Evolutionary conservation across 345 rosid species (phyloP).

Genomic region (Linum lewisii): DNA sequence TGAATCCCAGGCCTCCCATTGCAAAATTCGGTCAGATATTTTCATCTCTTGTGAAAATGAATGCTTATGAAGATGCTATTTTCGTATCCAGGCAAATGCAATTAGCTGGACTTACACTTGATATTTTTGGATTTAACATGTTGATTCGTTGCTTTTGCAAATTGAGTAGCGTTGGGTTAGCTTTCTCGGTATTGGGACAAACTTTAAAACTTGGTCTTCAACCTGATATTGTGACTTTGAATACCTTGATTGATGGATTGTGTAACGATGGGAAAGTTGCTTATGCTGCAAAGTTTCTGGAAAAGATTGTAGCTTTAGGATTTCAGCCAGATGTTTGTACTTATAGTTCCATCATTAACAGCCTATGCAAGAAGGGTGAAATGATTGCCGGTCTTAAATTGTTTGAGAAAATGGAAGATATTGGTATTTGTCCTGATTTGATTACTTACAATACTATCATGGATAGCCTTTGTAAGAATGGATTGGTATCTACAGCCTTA

Average conservation of each 20-base stretch:
- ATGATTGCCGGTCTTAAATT: neutral
- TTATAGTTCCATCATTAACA: neutral
- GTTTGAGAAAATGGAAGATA: neutral
- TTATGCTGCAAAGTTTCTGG: neutral
- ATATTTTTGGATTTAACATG: too few relatives aligned
- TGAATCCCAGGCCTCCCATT: conserved; percentile 9
- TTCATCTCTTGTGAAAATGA: neutral
- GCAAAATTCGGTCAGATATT: conserved; percentile 3
- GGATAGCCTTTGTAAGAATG: conserved; percentile 24
- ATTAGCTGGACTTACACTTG: neutral
- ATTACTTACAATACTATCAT: conserved; percentile 17
- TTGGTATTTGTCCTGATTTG: conserved; percentile 13
- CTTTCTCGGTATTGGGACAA: neutral
- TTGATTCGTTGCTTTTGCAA: neutral
- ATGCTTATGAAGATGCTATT: neutral
- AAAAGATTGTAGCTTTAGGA: neutral
- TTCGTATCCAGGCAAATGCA: neutral
- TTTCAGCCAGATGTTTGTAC: neutral
- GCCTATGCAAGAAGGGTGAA: neutral
- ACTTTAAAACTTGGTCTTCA: neutral
- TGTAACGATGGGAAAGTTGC: conserved; percentile 3
- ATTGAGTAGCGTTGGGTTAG: neutral
- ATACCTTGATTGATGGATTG: conserved; percentile 1
- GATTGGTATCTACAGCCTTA: conserved; percentile 15
- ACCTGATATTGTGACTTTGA: neutral